Evolutionary conservation across 1,139 yeast species (phyloP).

Genomic region (Candida neerlandica): DNA sequence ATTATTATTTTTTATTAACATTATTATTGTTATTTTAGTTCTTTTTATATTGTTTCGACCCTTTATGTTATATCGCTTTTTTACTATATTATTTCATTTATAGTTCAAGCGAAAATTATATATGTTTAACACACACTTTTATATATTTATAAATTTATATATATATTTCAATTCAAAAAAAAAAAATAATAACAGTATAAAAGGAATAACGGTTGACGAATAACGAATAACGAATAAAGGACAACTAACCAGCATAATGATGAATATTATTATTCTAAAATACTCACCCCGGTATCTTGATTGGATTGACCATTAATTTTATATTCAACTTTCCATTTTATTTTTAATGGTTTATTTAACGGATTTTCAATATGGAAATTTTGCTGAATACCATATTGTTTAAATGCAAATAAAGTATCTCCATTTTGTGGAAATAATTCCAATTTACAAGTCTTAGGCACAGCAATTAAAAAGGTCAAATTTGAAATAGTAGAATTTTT

Average conservation of each 20-base stretch:
- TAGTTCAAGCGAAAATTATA: too few relatives aligned
- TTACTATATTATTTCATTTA: too few relatives aligned
- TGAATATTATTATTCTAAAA: constrained; percentile 20
- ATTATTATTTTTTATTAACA: neutral
- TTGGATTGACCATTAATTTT: constrained; percentile 44
- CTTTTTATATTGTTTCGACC: neutral
- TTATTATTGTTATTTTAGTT: constrained; percentile 6
- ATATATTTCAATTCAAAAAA: neutral
- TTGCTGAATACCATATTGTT: constrained; percentile 61
- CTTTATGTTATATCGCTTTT: too few relatives aligned
- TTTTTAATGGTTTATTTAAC: constrained; percentile 53
- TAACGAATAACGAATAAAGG: too few relatives aligned
- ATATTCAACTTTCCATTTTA: constrained; percentile 81
- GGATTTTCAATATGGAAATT: constrained; percentile 60
- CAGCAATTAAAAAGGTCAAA: constrained; percentile 76
- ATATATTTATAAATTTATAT: neutral
- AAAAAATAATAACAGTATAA: neutral
- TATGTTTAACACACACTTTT: too few relatives aligned
- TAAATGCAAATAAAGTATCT: constrained; percentile 52
- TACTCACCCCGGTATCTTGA: constrained; percentile 61
- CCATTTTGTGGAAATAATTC: constrained; percentile 72
- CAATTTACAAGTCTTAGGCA: constrained; percentile 71
- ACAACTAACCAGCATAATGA: too few relatives aligned
- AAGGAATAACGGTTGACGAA: too few relatives aligned
- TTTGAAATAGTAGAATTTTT: constrained; percentile 32